These are phyloP conservation scores for Lagerstroemia speciosa DNA, from an alignment of 345 rosid genomes.

Conservation along the genomic window DNA sequence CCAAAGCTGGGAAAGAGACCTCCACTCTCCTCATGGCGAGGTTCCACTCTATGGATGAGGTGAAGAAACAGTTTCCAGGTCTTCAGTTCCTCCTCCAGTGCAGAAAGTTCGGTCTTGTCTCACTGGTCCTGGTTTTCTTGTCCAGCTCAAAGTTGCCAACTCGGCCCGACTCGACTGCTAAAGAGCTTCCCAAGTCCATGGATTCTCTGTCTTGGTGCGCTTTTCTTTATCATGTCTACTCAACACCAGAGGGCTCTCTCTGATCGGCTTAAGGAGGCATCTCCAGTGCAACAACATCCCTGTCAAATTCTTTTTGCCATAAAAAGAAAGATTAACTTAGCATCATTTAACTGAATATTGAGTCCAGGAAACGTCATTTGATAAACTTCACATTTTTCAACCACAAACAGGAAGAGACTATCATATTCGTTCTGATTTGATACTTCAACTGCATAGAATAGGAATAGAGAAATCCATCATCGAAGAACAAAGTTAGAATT, in stretches of 20 bases:
- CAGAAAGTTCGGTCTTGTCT: not conserved
- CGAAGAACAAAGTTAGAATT: not conserved
- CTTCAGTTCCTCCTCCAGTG: not conserved
- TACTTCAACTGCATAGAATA: not conserved
- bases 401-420: conserved; percentile 2
- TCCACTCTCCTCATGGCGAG: conserved; percentile 3
- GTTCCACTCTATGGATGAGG: not conserved
- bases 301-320: conserved; percentile 3
- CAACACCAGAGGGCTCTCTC: not conserved
- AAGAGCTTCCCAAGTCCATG: not conserved
- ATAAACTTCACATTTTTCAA: not conserved
- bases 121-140: not conserved
- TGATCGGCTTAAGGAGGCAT: conserved; percentile 1
- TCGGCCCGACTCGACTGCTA: not conserved
- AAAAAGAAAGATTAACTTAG: not conserved
- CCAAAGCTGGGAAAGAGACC: conserved; percentile 3
- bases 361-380: not conserved
- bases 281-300: not conserved
- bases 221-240: not conserved
- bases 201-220: not conserved
- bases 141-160: not conserved
- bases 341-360: not conserved
- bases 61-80: not conserved
- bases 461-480: not conserved
- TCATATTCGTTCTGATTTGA: not conserved